These are phyloP conservation scores for Populus trichocarpa DNA, from an alignment of 441 rosid species.

Conservation along the genomic window DNA sequence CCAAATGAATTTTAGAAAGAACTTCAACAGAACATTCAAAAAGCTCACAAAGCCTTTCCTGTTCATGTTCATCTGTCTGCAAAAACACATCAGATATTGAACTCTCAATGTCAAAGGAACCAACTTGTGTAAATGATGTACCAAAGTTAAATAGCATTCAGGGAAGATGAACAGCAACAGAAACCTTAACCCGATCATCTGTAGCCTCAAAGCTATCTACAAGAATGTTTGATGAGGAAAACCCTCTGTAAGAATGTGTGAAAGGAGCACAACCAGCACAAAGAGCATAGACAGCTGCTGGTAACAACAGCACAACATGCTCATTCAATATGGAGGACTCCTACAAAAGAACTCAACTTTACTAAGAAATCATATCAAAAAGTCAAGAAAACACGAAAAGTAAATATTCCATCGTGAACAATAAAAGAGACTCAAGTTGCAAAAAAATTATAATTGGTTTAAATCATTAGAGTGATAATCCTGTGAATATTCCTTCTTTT, in stretches of 20 bases:
- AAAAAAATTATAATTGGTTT: neutral
- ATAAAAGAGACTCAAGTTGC: neutral
- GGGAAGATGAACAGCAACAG: slow-evolving; percentile 19
- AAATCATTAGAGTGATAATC: neutral
- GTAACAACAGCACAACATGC: slow-evolving; percentile 55
- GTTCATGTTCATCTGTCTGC: slow-evolving; percentile 55
- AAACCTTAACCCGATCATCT: slow-evolving; percentile 49
- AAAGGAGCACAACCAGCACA: slow-evolving; percentile 72
- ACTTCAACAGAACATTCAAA: slow-evolving; percentile 87
- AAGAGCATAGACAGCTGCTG: slow-evolving; percentile 80
- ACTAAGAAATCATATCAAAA: slow-evolving; percentile 1
- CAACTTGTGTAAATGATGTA: slow-evolving; percentile 18
- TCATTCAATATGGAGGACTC: slow-evolving; percentile 57
- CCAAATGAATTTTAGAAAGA: slow-evolving; percentile 51
- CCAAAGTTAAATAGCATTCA: slow-evolving; percentile 8
- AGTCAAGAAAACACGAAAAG: slow-evolving; percentile 7
- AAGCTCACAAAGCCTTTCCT: slow-evolving; percentile 40
- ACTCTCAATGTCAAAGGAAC: slow-evolving; percentile 21
- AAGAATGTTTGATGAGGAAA: slow-evolving; percentile 32
- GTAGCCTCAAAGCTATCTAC: slow-evolving; percentile 43
- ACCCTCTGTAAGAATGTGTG: slow-evolving; percentile 33
- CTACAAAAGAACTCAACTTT: slow-evolving; percentile 35
- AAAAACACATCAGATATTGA: slow-evolving; percentile 26
- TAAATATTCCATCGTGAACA: neutral
- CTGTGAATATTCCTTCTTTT: neutral